Evolutionary conservation across 495 filamentous ascomycete genomes (phyloP).

Genomic region (Hypoxylon intermedium): DNA sequence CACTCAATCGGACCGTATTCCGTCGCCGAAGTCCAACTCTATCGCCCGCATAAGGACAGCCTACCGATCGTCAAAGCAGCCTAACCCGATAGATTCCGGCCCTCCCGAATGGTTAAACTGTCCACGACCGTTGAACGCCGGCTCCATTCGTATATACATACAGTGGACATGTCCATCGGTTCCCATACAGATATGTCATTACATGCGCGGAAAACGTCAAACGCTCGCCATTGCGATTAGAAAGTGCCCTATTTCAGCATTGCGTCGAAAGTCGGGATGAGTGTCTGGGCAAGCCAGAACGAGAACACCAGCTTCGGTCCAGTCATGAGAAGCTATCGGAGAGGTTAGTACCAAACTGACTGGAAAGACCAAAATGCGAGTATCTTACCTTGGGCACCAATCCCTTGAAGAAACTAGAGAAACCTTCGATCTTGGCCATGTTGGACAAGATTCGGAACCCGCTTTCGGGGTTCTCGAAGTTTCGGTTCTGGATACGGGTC

Average conservation of each 20-base stretch:
- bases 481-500: constrained; percentile 98
- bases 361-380: neutral
- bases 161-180: constrained; percentile 17
- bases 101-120: constrained; percentile 7
- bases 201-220: constrained; percentile 6
- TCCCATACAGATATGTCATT: constrained; percentile 23
- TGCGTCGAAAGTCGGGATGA: constrained; percentile 71
- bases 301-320: constrained; percentile 98
- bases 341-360: neutral
- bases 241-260: constrained; percentile 40
- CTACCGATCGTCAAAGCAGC: no score
- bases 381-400: constrained; percentile 80
- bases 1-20: no score
- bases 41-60: no score
- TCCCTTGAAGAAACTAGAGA: constrained; percentile 94
- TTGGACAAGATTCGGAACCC: constrained; percentile 89
- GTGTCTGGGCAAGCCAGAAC: constrained; percentile 97
- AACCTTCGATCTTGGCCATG: constrained; percentile 89
- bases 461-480: constrained; percentile 96
- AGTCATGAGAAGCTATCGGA: constrained; percentile 84
- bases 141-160: constrained; percentile 39
- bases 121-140: constrained; percentile 35
- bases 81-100: constrained; percentile 20
- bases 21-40: no score
- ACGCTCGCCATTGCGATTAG: neutral